Evolutionary conservation across 345 rosid genomes (phyloP).

Genomic region (Angophora floribunda): DNA sequence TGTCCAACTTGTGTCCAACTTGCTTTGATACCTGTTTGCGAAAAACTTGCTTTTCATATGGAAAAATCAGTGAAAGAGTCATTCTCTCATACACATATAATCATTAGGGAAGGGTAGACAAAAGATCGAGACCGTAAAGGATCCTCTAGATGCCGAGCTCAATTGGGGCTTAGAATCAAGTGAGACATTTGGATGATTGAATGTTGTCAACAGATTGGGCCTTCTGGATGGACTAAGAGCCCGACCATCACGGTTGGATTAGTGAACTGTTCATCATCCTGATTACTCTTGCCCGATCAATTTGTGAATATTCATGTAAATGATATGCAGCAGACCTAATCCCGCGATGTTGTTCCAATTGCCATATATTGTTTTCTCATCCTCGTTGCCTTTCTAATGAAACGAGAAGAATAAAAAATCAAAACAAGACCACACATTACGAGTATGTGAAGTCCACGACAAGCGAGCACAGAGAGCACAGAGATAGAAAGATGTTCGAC

Average conservation of each 20-base stretch:
- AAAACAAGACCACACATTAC: too few species aligned
- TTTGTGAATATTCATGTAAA: neutral
- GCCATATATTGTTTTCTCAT: neutral
- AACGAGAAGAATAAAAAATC: neutral
- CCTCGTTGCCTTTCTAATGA: neutral
- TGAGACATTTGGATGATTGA: neutral
- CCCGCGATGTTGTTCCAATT: neutral
- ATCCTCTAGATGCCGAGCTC: neutral
- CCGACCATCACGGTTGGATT: neutral
- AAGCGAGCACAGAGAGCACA: neutral
- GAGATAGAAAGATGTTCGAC: neutral
- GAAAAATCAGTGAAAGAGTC: neutral
- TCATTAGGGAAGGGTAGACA: neutral
- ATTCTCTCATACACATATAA: neutral
- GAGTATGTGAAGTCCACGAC: too few species aligned
- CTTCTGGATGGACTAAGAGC: neutral
- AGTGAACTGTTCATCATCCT: neutral
- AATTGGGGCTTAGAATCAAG: neutral
- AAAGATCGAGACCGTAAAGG: neutral
- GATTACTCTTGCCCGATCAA: neutral
- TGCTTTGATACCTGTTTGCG: neutral
- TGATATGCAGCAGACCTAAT: neutral
- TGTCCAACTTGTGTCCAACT: neutral
- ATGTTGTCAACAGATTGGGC: neutral
- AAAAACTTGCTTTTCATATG: neutral